These are phyloP conservation scores for Lactarius trivialis DNA, from an alignment of 768 basidiomycete species.

Conservation along the genomic window DNA sequence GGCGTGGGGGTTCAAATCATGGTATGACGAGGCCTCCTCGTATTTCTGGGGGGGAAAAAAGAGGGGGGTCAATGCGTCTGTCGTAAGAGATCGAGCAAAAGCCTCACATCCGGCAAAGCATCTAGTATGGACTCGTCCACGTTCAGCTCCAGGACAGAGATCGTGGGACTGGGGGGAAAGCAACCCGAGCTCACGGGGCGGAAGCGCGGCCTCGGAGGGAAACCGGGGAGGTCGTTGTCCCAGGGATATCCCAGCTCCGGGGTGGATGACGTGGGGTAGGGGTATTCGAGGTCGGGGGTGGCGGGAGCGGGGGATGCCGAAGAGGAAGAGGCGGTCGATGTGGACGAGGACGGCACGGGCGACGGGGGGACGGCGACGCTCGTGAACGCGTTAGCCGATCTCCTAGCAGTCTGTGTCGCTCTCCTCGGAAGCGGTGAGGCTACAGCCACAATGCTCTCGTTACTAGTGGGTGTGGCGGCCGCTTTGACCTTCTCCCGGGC, in stretches of 20 bases:
- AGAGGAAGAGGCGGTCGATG: background rate
- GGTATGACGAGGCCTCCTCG: constrained; percentile 5
- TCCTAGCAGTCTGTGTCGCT: background rate
- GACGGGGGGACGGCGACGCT: background rate
- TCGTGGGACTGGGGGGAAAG: constrained; percentile 9
- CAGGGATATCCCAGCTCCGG: constrained; percentile 4
- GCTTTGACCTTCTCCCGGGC: constrained; percentile 37
- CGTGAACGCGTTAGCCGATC: background rate
- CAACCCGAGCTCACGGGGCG: background rate
- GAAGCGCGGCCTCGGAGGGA: constrained; percentile 7
- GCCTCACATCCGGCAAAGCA: constrained; percentile 3
- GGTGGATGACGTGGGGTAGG: background rate
- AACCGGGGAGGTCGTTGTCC: background rate
- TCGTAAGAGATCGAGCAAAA: background rate
- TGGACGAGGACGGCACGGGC: background rate
- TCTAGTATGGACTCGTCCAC: background rate
- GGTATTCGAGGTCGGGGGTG: background rate
- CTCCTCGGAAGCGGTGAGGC: background rate
- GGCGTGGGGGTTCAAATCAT: constrained; percentile 1
- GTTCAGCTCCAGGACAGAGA: constrained; percentile 8
- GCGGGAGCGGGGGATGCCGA: background rate
- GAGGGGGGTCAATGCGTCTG: background rate
- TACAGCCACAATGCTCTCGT: constrained; percentile 21
- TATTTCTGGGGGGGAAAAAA: constrained; percentile 7
- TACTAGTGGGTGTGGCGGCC: constrained; percentile 31